These are phyloP conservation scores for Globisporangium spinosum DNA, from an alignment of 352 stramenopile species.

Conservation along the genomic window DNA sequence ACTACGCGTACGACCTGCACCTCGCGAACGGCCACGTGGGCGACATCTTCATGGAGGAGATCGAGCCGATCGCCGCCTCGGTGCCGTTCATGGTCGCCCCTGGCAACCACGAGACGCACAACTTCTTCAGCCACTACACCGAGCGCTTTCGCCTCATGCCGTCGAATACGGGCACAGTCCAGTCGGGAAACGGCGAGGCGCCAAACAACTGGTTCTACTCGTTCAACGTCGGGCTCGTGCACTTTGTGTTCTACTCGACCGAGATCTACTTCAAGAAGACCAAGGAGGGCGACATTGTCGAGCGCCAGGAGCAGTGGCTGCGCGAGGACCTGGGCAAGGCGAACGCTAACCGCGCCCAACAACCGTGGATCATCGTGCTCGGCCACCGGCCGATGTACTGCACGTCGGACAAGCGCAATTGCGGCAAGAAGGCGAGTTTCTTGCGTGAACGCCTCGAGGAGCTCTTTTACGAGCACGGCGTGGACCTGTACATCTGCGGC, in stretches of 20 bases:
- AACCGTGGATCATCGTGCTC: conserved; percentile 83
- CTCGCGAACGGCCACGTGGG: conserved; percentile 72
- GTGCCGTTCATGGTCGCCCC: conserved; percentile 89
- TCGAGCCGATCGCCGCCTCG: conserved; percentile 75
- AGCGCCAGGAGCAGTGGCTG: conserved; percentile 66
- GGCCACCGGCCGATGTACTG: conserved; percentile 89
- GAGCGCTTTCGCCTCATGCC: conserved; percentile 85
- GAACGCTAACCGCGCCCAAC: conserved; percentile 57
- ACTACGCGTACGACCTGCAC: conserved; percentile 90
- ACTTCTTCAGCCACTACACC: conserved; percentile 83
- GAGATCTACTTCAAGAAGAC: conserved; percentile 88
- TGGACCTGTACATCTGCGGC: conserved; percentile 87
- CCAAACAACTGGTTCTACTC: conserved; percentile 91
- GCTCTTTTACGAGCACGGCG: conserved; percentile 71
- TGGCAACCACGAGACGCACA: conserved; percentile 90
- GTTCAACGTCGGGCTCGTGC: conserved; percentile 80
- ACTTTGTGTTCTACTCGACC: conserved; percentile 85
- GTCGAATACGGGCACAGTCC: conserved; percentile 57
- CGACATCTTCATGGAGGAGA: conserved; percentile 90
- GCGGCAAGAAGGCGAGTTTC: conserved; percentile 54
- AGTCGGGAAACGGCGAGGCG: conserved; percentile 46
- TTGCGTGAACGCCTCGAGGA: conserved; percentile 71
- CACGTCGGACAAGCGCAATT: conserved; percentile 74
- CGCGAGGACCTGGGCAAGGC: conserved; percentile 51
- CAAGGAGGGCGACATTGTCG: conserved; percentile 39